Conservation (phyloP, 768 basidiomycete species). For the Trametes cubensis region DNA sequence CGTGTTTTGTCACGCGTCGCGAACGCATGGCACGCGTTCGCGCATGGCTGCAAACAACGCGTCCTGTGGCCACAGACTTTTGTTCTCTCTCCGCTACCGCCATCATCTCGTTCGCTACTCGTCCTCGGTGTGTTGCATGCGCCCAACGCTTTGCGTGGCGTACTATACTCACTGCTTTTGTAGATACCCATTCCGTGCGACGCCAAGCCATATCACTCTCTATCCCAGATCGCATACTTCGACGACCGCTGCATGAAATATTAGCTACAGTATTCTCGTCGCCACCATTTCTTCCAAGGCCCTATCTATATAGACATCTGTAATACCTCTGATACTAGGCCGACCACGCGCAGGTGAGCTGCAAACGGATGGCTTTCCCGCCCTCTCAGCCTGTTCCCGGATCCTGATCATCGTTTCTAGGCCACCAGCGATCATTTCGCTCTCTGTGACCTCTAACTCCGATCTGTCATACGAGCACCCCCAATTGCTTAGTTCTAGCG, state of each 20-base stretch:
- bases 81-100: slow-evolving; percentile 48
- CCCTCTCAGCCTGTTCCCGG: not conserved
- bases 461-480: not conserved
- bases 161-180: not conserved
- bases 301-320: too few species aligned
- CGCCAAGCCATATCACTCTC: too few species aligned
- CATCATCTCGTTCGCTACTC: slow-evolving; percentile 36
- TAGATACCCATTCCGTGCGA: not conserved
- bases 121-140: not conserved
- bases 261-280: too few species aligned
- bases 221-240: too few species aligned
- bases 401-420: not conserved
- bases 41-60: slow-evolving; percentile 88
- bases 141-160: too few species aligned
- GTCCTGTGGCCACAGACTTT: slow-evolving; percentile 51
- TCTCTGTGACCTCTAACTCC: not conserved
- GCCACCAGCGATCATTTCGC: not conserved
- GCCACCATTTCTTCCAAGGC: too few species aligned
- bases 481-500: not conserved
- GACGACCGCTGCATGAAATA: too few species aligned
- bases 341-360: too few species aligned
- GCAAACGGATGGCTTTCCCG: too few species aligned
- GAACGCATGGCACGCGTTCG: slow-evolving; percentile 60
- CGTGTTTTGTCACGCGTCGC: slow-evolving; percentile 53
- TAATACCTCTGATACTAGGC: too few species aligned